A percentile compares a stretch with the other conserved stretches of the same genome.
phyloP scores from a whole-genome alignment of 192 early-diverging fungal species.

The Fimicolochytrium jonesii region DNA sequence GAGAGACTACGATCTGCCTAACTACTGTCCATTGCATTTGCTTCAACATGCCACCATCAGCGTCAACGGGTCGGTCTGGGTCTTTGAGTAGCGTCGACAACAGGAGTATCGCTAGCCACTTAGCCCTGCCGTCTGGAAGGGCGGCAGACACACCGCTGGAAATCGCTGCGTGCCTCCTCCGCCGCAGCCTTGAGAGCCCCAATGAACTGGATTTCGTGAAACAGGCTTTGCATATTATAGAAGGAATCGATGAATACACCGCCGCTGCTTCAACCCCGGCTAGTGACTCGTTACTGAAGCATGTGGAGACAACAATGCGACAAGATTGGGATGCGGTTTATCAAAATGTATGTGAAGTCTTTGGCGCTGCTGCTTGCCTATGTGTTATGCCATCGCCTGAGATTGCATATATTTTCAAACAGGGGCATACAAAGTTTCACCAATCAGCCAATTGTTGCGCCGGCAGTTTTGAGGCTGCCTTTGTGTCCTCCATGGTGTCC shows the following conservation, averaged over 20 bases:
- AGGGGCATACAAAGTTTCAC: neutral
- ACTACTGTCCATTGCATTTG: too few species aligned
- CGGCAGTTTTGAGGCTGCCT: neutral
- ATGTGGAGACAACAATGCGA: neutral
- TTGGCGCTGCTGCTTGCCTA: too few species aligned
- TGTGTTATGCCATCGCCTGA: too few species aligned
- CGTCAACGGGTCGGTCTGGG: too few species aligned
- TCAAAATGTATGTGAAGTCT: neutral
- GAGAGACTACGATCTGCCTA: too few species aligned
- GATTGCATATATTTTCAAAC: too few species aligned
- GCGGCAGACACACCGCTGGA: neutral
- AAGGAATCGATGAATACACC: neutral
- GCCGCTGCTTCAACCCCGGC: neutral
- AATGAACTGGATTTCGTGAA: neutral
- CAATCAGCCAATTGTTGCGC: neutral
- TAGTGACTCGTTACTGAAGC: neutral
- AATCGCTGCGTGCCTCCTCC: neutral
- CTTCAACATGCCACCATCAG: too few species aligned
- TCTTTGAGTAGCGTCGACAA: too few species aligned
- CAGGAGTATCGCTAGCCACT: too few species aligned
- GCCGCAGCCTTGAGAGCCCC: neutral
- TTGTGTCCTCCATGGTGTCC: conserved; percentile 46
- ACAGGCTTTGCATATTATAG: neutral
- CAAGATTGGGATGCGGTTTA: neutral
- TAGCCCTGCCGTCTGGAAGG: neutral